A percentile compares a stretch with the other conserved stretches of the same genome.
Evolutionary conservation across 2,329 filamentous ascomycete species (phyloP).

Genomic region (Scolecobasidium constrictum): DNA sequence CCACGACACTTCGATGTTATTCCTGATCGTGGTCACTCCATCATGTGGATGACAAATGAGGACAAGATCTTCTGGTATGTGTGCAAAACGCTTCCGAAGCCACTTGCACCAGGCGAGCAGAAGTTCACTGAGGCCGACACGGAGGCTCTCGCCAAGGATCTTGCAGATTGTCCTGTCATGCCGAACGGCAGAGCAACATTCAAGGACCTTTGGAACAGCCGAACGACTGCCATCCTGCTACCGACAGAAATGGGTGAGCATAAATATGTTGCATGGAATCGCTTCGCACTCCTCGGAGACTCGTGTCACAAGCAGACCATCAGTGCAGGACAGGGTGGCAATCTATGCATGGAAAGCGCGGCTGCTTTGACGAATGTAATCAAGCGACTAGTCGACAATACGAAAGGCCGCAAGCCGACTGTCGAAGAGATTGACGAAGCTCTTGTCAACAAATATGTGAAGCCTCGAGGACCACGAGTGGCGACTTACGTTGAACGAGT

Average conservation of each 20-base stretch:
- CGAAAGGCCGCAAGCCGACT: background rate
- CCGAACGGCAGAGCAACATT: constrained; percentile 17
- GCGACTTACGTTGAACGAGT: background rate
- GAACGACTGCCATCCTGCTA: constrained; percentile 19
- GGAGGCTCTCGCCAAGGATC: constrained; percentile 16
- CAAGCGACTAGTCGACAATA: background rate
- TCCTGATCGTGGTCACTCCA: background rate
- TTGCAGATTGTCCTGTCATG: constrained; percentile 15
- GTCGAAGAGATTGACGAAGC: background rate
- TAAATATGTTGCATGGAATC: constrained; percentile 16
- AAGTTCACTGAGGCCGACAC: constrained; percentile 24
- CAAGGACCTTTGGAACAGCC: constrained; percentile 20
- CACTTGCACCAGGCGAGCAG: background rate
- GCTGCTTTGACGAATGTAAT: constrained; percentile 11
- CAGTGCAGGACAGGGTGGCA: constrained; percentile 15
- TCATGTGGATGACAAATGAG: background rate
- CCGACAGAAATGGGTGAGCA: constrained; percentile 16
- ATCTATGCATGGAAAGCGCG: constrained; percentile 15
- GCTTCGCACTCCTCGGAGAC: constrained; percentile 18
- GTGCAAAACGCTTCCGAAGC: background rate
- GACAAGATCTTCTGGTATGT: constrained; percentile 1
- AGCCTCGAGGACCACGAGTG: background rate
- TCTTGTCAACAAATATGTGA: background rate
- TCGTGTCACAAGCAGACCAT: constrained; percentile 18
- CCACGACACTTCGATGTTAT: background rate